Evolutionary conservation across 805 yeast genomes (phyloP).

Genomic region (Saccharomyces jurei): DNA sequence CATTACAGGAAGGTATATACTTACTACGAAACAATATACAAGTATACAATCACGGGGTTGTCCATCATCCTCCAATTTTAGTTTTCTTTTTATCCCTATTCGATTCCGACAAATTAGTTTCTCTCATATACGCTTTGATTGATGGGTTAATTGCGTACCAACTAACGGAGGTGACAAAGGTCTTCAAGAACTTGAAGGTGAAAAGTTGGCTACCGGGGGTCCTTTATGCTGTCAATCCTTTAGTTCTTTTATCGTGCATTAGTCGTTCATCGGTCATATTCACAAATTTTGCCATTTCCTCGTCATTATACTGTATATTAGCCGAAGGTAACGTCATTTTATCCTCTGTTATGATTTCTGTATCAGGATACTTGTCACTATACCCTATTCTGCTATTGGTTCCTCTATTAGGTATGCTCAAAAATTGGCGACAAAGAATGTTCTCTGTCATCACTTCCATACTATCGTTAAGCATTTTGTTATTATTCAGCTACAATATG

Average conservation of each 20-base stretch:
- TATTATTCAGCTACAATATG: slow-evolving; percentile 34
- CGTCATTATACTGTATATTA: slow-evolving; percentile 39
- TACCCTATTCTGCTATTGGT: slow-evolving; percentile 54
- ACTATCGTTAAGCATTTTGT: slow-evolving; percentile 15
- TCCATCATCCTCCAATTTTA: slow-evolving; percentile 77
- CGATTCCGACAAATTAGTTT: background rate
- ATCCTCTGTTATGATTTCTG: slow-evolving; percentile 46
- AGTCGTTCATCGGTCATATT: slow-evolving; percentile 61
- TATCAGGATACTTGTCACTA: slow-evolving; percentile 56
- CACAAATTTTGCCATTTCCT: slow-evolving; percentile 49
- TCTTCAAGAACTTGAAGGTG: slow-evolving; percentile 15
- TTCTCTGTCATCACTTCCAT: background rate
- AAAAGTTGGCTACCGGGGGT: slow-evolving; percentile 41
- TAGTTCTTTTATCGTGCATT: slow-evolving; percentile 57
- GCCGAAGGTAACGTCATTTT: slow-evolving; percentile 31
- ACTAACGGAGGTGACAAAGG: slow-evolving; percentile 41
- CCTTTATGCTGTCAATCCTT: slow-evolving; percentile 73
- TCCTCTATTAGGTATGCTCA: slow-evolving; percentile 39
- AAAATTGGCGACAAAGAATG: slow-evolving; percentile 3
- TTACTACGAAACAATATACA: slow-evolving; percentile 47
- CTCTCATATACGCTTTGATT: slow-evolving; percentile 38
- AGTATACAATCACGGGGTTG: slow-evolving; percentile 78
- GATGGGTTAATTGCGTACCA: slow-evolving; percentile 54
- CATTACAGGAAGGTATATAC: slow-evolving; percentile 60
- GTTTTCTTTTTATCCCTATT: slow-evolving; percentile 33